These are phyloP conservation scores for Leishmania aethiopica DNA, from an alignment of 208 protist species.

Conservation along the genomic window DNA sequence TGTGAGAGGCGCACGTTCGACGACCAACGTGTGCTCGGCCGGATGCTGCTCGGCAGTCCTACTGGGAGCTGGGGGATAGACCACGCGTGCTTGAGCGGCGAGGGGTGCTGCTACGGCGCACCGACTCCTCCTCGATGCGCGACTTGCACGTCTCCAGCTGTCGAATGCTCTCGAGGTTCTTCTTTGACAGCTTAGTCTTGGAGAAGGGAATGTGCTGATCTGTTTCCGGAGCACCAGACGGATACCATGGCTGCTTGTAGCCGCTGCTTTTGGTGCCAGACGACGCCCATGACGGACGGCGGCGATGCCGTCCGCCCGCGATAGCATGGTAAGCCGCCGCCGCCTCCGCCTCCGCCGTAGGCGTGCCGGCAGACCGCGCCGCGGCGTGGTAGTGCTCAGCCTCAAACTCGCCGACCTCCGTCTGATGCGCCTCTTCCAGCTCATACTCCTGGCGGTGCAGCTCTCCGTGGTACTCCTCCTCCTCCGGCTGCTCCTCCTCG, in stretches of 20 bases:
- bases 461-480: slow-evolving; percentile 9
- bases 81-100: slow-evolving; percentile 32
- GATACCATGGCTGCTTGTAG: slow-evolving; percentile 76
- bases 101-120: slow-evolving; percentile 42
- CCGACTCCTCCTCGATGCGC: slow-evolving; percentile 52
- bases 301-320: not conserved
- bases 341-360: not conserved
- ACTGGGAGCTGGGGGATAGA: slow-evolving; percentile 22
- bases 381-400: slow-evolving; percentile 11
- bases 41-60: not conserved
- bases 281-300: slow-evolving; percentile 18
- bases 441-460: not conserved
- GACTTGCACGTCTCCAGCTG: slow-evolving; percentile 65
- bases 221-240: slow-evolving; percentile 38
- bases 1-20: not conserved
- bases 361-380: slow-evolving; percentile 21
- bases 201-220: slow-evolving; percentile 74
- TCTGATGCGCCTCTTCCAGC: slow-evolving; percentile 6
- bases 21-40: not conserved
- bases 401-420: slow-evolving; percentile 18
- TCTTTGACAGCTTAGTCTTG: slow-evolving; percentile 62
- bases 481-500: slow-evolving; percentile 6
- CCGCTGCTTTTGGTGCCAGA: not conserved
- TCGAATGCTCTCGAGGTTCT: slow-evolving; percentile 67
- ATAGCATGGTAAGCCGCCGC: slow-evolving; percentile 14